Evolutionary conservation across 192 early-diverging fungal genomes (phyloP), one percentile per base, ranked within the genome.

Genomic region (Linnemannia exigua): DNA sequence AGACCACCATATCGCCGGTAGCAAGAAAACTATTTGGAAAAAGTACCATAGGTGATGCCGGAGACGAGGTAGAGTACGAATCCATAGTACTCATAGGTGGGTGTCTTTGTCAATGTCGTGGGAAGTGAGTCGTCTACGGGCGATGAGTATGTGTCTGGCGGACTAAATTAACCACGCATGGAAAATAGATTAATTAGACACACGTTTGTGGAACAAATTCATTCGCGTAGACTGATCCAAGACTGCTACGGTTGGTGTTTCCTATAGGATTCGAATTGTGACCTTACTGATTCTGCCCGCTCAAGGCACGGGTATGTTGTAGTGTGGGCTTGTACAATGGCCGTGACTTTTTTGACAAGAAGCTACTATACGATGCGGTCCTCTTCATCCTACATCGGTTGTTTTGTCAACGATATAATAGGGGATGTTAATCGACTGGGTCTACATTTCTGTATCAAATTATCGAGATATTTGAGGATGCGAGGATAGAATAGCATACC

Each of bases 61-160:
- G 96, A 95, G 5, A 92, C 91, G 22, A 97, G 89, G 72, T 97
- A 97, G 46, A 96, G 85, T 0, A 95, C 95, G 88, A 97, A 97
- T 25, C 96, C 96, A 84, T 96, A 96, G 88, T 96, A 96, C 75
- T 97, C 96, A 81, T 93, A 94, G 0, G 94, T 92, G 19, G 95
- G 95, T 16, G 93, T 95, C 63, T 94, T 94, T 50, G 91, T 91
- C 50, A 90, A 35, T 1, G 81, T 89, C 31, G 88, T 89, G n/a
- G 88, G 88, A 17, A 85, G 70, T 33, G 84, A 80, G 38, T 86
- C 84, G 19, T 86, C 84, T 44, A 63, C 73, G 14, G 84, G 75
- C 5, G 84, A 35, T 1, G 69, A 37, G 25, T 86, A 76, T n/a
- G 50, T 48, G 31, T 86, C 84, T 31, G 67, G 70, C n/a, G 74